phyloP scores from a whole-genome alignment of 805 yeast species.

The Starmerella lactis-condensi region DNA sequence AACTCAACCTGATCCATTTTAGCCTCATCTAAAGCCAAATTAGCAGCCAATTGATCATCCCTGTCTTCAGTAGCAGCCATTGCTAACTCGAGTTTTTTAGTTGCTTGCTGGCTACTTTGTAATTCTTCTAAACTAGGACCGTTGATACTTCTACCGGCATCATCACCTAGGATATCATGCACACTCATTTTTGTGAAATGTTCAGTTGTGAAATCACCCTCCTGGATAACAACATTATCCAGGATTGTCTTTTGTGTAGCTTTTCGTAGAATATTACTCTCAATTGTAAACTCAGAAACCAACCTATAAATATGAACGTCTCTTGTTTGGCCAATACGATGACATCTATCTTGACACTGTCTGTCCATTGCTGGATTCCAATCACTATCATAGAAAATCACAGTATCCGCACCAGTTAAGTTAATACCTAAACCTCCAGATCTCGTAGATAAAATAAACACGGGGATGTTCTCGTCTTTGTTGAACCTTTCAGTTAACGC shows the following conservation, averaged over 20 bases:
- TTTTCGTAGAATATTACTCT: constrained; percentile 78
- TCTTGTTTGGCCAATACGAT: constrained; percentile 93
- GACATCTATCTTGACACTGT: constrained; percentile 98
- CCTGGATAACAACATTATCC: constrained; percentile 90
- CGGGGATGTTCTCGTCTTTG: constrained; percentile 67
- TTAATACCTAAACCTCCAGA: constrained; percentile 98
- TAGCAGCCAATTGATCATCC: constrained; percentile 59
- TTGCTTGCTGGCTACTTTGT: constrained; percentile 5
- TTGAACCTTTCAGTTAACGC: constrained; percentile 83
- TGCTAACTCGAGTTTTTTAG: constrained; percentile 30
- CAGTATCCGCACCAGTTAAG: constrained; percentile 96
- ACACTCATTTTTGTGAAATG: constrained; percentile 78
- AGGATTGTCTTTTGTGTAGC: constrained; percentile 88
- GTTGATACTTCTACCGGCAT: constrained; percentile 23
- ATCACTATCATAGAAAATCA: constrained; percentile 91
- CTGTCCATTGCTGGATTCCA: constrained; percentile 99
- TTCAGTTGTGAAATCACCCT: constrained; percentile 95
- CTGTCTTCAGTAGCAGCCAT: constrained; percentile 91
- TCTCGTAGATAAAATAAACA: constrained; percentile 80
- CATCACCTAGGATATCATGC: constrained; percentile 61
- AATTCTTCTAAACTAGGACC: constrained; percentile 18
- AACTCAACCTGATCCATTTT: constrained; percentile 77
- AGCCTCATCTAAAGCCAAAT: constrained; percentile 68
- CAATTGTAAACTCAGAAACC: constrained; percentile 91
- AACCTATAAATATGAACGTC: constrained; percentile 94